Percentiles rank a stretch among this genome's conserved stretches.
These are phyloP conservation scores for Rubia peregrina DNA, from an alignment of 305 asterid species.

Conservation along the genomic window DNA sequence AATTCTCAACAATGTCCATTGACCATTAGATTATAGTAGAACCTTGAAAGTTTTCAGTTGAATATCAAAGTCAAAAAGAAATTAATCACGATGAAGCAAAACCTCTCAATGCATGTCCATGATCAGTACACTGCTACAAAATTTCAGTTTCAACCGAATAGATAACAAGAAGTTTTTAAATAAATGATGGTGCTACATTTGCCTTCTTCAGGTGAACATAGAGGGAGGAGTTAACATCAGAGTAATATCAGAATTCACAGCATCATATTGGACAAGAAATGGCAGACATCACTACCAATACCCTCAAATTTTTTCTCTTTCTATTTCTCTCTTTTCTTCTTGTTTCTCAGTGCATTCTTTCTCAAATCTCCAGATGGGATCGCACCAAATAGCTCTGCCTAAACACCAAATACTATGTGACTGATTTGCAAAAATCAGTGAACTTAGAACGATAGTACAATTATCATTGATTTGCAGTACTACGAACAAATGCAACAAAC, in stretches of 20 bases:
- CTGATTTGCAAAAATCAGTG: too few species aligned
- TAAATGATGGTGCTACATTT: not conserved
- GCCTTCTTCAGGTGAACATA: not conserved
- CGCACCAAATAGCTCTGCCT: slow-evolving; percentile 80
- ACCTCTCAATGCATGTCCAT: not conserved
- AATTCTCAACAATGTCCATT: not conserved
- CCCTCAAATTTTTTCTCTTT: slow-evolving; percentile 78
- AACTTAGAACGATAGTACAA: too few species aligned
- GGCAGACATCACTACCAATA: slow-evolving; percentile 16
- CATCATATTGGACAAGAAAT: slow-evolving; percentile 1
- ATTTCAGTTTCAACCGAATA: not conserved
- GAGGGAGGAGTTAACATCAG: too few species aligned
- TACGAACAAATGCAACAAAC: too few species aligned
- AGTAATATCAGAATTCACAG: too few species aligned
- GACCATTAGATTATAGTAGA: too few species aligned
- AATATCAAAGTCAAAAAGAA: too few species aligned
- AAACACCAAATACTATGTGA: too few species aligned
- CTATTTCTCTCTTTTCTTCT: slow-evolving; percentile 85
- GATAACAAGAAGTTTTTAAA: not conserved
- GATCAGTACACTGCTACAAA: not conserved
- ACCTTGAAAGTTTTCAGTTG: too few species aligned
- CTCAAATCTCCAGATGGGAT: slow-evolving; percentile 77
- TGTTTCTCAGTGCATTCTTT: slow-evolving; percentile 79
- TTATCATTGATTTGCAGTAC: too few species aligned
- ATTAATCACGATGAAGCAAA: not conserved